Base-by-base conservation (phyloP, 257 asterid genomes). In the Fraxinus cuspidata region DNA sequence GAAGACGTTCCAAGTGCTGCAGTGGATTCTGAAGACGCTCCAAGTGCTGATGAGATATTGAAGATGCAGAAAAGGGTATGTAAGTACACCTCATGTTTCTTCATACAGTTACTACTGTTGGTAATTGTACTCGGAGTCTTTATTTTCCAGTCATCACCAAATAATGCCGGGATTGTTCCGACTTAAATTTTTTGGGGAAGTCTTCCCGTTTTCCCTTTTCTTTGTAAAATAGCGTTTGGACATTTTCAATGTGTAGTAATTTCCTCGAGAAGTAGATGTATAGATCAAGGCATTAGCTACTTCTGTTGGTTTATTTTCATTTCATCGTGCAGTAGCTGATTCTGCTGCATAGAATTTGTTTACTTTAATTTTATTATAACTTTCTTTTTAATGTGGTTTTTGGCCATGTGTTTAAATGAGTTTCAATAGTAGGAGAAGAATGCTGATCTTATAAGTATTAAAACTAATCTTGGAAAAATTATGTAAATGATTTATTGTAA, bases 101-200 rank as follows among this genome's bases (percentile, higher is more conserved):
- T 86, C 37, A 58, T 85, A 77, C 97, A 91, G 87, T 56, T 91
- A 81, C 68, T 87, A 37, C 64, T 83, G 72, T 81, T 93, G 40
- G 72, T 84, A 6, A 8, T 82, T 83, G 71, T 87, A 70, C 32
- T 86, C 13, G 80, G 76, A 66, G 75, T 86, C 75, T 65, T 89
- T 38, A 29, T 87, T 71, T 79, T 79, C 74, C 84, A 74, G 83
- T 85, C 66, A 19, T 79, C 90, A 1, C 85, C 80, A 69, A 72
- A 75, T 75, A 72, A 83, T 80, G 79, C 78, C 10, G 85, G 74
- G 79, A 78, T 85, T 77, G 89, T 88, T 79, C 96, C 97, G 18
- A 91, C 98, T 28, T 93, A 70, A 70, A 81, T 51, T 75, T 56
- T 65, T 70, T 25, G 42, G 75, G 70, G 29, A 38, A 2, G 21